A percentile compares a stretch with the other conserved stretches of the same genome.
phyloP scores from a whole-genome alignment of 2,329 filamentous ascomycete species.

The Tolypocladium paradoxum region DNA sequence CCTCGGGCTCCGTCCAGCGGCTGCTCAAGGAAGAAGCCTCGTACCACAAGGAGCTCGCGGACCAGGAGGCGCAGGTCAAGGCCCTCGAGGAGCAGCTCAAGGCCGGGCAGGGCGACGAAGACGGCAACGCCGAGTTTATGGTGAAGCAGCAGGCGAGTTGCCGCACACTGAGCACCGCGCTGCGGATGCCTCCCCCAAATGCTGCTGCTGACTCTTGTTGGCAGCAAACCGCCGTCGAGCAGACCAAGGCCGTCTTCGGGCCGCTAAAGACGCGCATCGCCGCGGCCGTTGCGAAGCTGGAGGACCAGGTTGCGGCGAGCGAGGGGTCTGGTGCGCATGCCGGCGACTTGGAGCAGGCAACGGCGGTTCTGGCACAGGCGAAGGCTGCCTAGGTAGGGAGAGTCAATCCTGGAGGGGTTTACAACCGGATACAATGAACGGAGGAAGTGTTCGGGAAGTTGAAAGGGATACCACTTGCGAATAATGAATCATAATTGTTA shows the following conservation, averaged over 20 bases:
- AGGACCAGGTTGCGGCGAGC: slow-evolving; percentile 62
- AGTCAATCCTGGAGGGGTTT: neutral
- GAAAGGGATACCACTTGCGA: neutral
- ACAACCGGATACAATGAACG: neutral
- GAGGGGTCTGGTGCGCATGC: slow-evolving; percentile 34
- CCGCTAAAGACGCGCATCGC: slow-evolving; percentile 60
- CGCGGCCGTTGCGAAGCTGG: slow-evolving; percentile 60
- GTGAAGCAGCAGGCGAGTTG: slow-evolving; percentile 73
- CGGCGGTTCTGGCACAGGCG: slow-evolving; percentile 39
- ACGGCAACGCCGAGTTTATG: slow-evolving; percentile 66
- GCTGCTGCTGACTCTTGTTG: neutral
- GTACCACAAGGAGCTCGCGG: slow-evolving; percentile 75
- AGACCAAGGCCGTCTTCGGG: slow-evolving; percentile 76
- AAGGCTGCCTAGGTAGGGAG: slow-evolving; percentile 19
- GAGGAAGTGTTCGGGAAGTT: neutral
- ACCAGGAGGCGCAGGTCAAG: slow-evolving; percentile 62
- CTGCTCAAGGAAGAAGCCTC: slow-evolving; percentile 85
- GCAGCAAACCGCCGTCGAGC: slow-evolving; percentile 69
- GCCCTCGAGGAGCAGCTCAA: slow-evolving; percentile 53
- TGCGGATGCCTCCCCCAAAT: neutral
- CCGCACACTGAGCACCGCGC: neutral
- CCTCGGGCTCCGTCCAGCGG: slow-evolving; percentile 67
- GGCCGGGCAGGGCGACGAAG: slow-evolving; percentile 39
- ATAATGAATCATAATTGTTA: neutral
- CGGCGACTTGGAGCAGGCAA: slow-evolving; percentile 45